phyloP scores from a whole-genome alignment of 805 yeast genomes.

The Saturnispora silvae region DNA sequence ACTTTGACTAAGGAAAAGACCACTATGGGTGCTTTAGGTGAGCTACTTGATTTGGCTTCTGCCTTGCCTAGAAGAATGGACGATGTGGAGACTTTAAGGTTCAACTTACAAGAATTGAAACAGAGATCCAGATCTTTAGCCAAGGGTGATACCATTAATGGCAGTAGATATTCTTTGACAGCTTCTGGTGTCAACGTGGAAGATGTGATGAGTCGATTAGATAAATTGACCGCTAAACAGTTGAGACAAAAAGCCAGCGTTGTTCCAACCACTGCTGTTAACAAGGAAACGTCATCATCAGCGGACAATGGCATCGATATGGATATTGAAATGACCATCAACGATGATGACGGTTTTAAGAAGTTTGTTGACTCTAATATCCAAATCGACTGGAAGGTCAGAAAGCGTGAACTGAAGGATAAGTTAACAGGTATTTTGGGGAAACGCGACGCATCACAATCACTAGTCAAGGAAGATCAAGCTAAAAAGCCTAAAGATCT shows the following conservation, averaged over 20 bases:
- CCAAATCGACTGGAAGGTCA: constrained; percentile 73
- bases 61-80: constrained; percentile 57
- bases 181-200: constrained; percentile 83
- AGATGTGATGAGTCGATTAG: constrained; percentile 58
- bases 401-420: constrained; percentile 63
- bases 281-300: constrained; percentile 32
- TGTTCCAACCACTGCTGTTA: constrained; percentile 24
- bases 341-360: constrained; percentile 66
- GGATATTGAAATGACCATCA: background rate
- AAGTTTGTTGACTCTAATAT: constrained; percentile 60
- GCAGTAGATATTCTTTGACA: constrained; percentile 82
- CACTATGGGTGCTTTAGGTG: constrained; percentile 36
- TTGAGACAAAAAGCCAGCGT: background rate
- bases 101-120: constrained; percentile 70
- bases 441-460: constrained; percentile 20
- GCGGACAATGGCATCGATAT: background rate
- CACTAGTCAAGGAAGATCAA: constrained; percentile 12
- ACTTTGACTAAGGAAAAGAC: constrained; percentile 31
- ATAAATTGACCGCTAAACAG: constrained; percentile 11
- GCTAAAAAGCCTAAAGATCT: constrained; percentile 15
- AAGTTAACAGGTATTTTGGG: constrained; percentile 52
- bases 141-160: constrained; percentile 32
- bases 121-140: constrained; percentile 53
- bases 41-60: constrained; percentile 65
- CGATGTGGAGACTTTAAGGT: constrained; percentile 70